Evolutionary conservation across 1,139 yeast genomes (phyloP), one percentile per base, ranked within the genome.

Genomic region (Saccharomycopsis hybrid): DNA sequence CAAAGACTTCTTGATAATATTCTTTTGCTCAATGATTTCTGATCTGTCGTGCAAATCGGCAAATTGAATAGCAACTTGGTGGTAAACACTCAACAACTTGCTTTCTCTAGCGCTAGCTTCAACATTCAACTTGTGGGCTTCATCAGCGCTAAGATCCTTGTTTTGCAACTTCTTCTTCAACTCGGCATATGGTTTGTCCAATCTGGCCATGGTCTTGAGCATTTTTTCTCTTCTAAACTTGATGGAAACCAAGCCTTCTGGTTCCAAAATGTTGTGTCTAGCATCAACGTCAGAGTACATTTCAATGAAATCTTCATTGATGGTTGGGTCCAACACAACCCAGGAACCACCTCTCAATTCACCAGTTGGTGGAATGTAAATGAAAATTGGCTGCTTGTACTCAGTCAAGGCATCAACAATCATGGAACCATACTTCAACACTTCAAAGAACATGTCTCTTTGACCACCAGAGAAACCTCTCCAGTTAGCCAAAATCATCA

Each of bases 391-490:
- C 70, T 90, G 98, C 68, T 88, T 88, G 78, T 84, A 92, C 62
- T 83, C 96, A 60, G 89, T 96, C 57, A 92, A 77, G 9, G 98
- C 97, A 67, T 92, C 98, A 57, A 92, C 98, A 70, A 92, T 92
- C 69, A 77, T 89, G 3, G 97, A 82, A 65, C 98, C 98, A 65
- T 87, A 92, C 70, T 92, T 92, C 72, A 92, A 82, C 48, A 92
- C 96, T 72, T 92, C 98, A 64, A 90, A 88, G 78, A 85, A 94
- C 98, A 92, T 92, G 70, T 92, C 98, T 67, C 97, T 85, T 75
- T 94, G 98, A 69, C 98, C 98, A 75, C 98, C 98, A 58, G 97
- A 89, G 80, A 92, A 92, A 64, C 98, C 98, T 82, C 98, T 85
- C 98, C 98, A 92, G 78, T 92, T 92, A 53, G 98, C 98, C 62